Percentiles rank a stretch among this genome's conserved stretches.
Evolutionary conservation across 768 basidiomycete species (phyloP).

Genomic region (Heimioporus sp.): DNA sequence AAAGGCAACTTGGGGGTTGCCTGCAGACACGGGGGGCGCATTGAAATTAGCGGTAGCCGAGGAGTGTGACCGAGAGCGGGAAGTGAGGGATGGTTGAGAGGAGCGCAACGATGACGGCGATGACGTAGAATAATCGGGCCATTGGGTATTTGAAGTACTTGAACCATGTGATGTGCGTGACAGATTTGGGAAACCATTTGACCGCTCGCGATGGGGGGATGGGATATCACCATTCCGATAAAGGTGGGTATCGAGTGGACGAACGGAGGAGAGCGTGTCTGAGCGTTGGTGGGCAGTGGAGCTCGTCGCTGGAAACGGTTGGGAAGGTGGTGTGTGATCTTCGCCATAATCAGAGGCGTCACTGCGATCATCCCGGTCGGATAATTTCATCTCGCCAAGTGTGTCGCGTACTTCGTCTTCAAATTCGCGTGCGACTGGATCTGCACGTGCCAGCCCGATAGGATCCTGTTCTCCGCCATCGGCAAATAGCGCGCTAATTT

Average conservation of each 20-base stretch:
- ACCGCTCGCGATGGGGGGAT: constrained; percentile 34
- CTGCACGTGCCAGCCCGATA: constrained; percentile 27
- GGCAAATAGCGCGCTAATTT: constrained; percentile 54
- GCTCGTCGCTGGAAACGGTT: constrained; percentile 40
- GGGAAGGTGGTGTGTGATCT: constrained; percentile 32
- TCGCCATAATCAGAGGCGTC: constrained; percentile 71
- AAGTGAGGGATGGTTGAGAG: constrained; percentile 49
- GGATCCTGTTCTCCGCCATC: constrained; percentile 36
- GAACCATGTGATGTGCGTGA: constrained; percentile 33
- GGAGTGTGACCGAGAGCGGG: constrained; percentile 59
- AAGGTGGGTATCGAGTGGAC: constrained; percentile 31
- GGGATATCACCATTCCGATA: constrained; percentile 31
- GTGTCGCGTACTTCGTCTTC: constrained; percentile 47
- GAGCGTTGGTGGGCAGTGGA: constrained; percentile 42
- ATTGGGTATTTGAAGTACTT: constrained; percentile 22
- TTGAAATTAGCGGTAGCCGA: constrained; percentile 50
- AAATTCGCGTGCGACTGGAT: constrained; percentile 33
- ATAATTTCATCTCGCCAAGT: constrained; percentile 48
- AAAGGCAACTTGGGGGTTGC: constrained; percentile 81
- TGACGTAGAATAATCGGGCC: constrained; percentile 31
- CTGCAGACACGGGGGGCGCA: constrained; percentile 71
- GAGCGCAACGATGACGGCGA: constrained; percentile 51
- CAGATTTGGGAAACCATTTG: constrained; percentile 15
- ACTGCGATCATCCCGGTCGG: constrained; percentile 46
- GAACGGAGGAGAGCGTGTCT: constrained; percentile 45